Base-by-base conservation (phyloP, 192 early-diverging fungal species). In the Rhizoclosmatium globosum region DNA sequence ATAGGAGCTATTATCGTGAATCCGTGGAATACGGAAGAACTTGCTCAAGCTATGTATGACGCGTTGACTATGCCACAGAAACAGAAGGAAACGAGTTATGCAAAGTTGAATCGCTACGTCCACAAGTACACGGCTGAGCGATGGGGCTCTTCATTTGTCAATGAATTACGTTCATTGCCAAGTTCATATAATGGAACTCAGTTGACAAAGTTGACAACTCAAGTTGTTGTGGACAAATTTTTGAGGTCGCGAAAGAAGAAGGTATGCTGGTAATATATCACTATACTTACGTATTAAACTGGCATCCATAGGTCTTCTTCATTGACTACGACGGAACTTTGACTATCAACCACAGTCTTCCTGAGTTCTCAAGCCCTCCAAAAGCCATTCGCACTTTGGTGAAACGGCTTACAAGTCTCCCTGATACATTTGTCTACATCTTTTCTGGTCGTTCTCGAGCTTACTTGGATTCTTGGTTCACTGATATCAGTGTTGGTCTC, bases 301-400 rank as follows among this genome's bases (percentile, higher is more conserved):
- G 31, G 7, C 41, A 80, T 3, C 59, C 39, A 3, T 57, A 86
- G 85, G 65, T 99, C 38, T 82, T 99, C 45, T 82, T 99, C 69
- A 87, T 99, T 46, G 97, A 99, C 79, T 98, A 99, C 84, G 98
- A 99, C 78, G 97, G 97, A 62, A 99, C 97, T 23, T 83, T 99
- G 67, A 80, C 31, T 17, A 95, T 94, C 19, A 91, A 89, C 31
- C 93, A 94, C 74, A 93, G 92, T 56, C 86, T 97, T 19, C 96
- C 98, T 3, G 97, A 97, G 86, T 98, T 96, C 88, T 93, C 96
- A 41, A 92, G 93, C 39, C 98, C 98, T 47, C 92, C 94, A 4
- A 87, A 89, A 1, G 87, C 88, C 45, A 84, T 94, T 2, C 86
- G 96, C 41, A 87, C 89, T 39, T 87, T 91, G 6, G 85, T 99